These are phyloP conservation scores for Elongisporangium anandrum DNA, from an alignment of 352 stramenopile genomes.

Conservation along the genomic window DNA sequence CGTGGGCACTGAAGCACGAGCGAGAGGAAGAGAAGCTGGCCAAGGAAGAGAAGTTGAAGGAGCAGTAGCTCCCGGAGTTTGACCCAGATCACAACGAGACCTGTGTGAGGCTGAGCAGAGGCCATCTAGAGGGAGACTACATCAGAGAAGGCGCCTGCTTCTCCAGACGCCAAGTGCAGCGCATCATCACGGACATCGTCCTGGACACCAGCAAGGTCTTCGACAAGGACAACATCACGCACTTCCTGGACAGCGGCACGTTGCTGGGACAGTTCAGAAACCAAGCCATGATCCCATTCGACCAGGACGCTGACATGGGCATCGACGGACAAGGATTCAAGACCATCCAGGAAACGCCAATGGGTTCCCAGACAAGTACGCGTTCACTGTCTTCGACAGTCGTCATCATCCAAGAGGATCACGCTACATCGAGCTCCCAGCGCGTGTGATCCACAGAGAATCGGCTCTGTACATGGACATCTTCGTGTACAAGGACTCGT, in stretches of 20 bases:
- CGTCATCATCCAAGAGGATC: slow-evolving; percentile 7
- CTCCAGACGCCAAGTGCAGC: slow-evolving; percentile 5
- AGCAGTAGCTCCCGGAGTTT: background rate
- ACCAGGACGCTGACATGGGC: slow-evolving; percentile 23
- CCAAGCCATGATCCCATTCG: slow-evolving; percentile 16
- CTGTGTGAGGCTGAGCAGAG: background rate
- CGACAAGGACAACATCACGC: slow-evolving; percentile 13
- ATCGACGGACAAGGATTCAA: slow-evolving; percentile 12
- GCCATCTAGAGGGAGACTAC: background rate
- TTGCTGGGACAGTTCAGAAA: slow-evolving; percentile 15
- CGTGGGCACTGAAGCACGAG: background rate
- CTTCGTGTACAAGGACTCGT: slow-evolving; percentile 23
- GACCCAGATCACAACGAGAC: background rate
- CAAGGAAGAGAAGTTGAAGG: background rate
- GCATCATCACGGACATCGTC: slow-evolving; percentile 20
- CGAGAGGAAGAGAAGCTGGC: background rate
- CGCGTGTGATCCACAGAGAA: slow-evolving; percentile 13
- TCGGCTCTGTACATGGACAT: slow-evolving; percentile 25
- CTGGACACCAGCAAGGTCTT: slow-evolving; percentile 12
- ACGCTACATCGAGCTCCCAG: slow-evolving; percentile 18
- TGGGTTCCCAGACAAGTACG: slow-evolving; percentile 16
- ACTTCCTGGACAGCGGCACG: slow-evolving; percentile 27
- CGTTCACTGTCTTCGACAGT: slow-evolving; percentile 14
- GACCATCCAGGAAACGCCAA: slow-evolving; percentile 6
- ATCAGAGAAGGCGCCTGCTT: background rate